Conservation (phyloP, 2,329 filamentous ascomycete genomes). For the Trichoderma guizhouense region DNA sequence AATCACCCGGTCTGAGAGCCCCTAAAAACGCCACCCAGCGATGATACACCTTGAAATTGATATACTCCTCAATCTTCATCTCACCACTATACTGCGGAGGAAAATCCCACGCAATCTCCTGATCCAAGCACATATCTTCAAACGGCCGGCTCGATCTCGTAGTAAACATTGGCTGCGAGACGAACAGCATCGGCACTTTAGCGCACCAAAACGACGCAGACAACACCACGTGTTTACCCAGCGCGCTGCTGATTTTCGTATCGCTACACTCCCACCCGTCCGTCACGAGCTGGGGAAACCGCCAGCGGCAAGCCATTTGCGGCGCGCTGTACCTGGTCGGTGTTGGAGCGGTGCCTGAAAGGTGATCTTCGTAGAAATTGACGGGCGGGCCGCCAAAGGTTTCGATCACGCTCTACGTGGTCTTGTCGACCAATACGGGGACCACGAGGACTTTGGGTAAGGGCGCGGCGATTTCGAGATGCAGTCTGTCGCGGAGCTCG, state of each 20-base stretch:
- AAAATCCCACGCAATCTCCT: neutral
- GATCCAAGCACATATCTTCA: neutral
- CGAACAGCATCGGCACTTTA: neutral
- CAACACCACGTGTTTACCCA: neutral
- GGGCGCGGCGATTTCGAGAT: neutral
- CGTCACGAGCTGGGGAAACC: neutral
- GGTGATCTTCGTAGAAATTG: neutral
- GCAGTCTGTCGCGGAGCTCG: neutral
- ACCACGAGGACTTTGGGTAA: neutral
- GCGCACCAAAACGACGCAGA: neutral
- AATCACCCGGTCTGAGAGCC: neutral
- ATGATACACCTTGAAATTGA: neutral
- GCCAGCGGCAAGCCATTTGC: neutral
- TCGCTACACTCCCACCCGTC: neutral
- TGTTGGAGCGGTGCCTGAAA: accelerated
- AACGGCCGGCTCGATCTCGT: neutral
- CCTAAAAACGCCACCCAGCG: neutral
- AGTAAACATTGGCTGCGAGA: neutral
- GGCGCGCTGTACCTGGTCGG: neutral
- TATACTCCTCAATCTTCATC: neutral
- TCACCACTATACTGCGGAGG: neutral
- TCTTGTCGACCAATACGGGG: neutral
- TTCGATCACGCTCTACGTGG: neutral
- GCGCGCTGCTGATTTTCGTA: neutral
- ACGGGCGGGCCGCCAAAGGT: neutral